These are phyloP conservation scores for Claviceps pazoutovae DNA, from an alignment of 2,329 filamentous ascomycete species.

Conservation along the genomic window DNA sequence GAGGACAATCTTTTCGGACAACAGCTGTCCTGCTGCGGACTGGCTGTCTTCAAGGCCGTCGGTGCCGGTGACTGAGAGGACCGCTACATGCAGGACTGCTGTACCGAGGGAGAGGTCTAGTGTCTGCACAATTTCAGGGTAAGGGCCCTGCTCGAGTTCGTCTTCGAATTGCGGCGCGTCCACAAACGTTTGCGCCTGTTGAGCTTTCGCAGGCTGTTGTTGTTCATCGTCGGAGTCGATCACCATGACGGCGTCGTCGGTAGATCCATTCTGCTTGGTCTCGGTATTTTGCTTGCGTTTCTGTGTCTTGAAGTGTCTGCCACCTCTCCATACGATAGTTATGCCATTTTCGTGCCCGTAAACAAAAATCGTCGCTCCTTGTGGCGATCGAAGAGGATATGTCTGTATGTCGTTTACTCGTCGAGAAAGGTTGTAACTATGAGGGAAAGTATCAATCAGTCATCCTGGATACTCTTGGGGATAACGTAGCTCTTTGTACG, in stretches of 20 bases:
- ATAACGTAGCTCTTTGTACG: constrained; percentile 6
- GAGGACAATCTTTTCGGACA: constrained; percentile 47
- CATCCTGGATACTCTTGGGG: background rate
- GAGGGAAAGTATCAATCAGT: background rate
- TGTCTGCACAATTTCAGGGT: constrained; percentile 43
- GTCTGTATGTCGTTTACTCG: constrained; percentile 46
- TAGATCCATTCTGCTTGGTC: constrained; percentile 37
- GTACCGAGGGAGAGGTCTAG: constrained; percentile 47
- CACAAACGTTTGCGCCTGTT: constrained; percentile 22
- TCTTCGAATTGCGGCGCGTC: constrained; percentile 48
- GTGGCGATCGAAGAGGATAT: constrained; percentile 47
- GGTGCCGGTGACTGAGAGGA: constrained; percentile 31
- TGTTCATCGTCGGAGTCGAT: constrained; percentile 51
- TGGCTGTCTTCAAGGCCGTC: constrained; percentile 34
- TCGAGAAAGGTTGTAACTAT: constrained; percentile 45
- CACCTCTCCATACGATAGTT: constrained; percentile 48
- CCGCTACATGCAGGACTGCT: constrained; percentile 40
- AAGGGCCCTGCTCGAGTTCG: constrained; percentile 31
- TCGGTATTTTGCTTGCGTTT: constrained; percentile 19
- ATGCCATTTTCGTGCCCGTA: constrained; percentile 52
- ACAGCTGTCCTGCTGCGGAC: constrained; percentile 30
- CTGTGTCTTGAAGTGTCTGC: constrained; percentile 39
- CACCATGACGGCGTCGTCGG: constrained; percentile 43
- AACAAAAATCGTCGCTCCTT: constrained; percentile 48
- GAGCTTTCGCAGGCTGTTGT: constrained; percentile 21